phyloP scores from a whole-genome alignment of 2,329 filamentous ascomycete genomes.

The Alternaria angustiovoidea region DNA sequence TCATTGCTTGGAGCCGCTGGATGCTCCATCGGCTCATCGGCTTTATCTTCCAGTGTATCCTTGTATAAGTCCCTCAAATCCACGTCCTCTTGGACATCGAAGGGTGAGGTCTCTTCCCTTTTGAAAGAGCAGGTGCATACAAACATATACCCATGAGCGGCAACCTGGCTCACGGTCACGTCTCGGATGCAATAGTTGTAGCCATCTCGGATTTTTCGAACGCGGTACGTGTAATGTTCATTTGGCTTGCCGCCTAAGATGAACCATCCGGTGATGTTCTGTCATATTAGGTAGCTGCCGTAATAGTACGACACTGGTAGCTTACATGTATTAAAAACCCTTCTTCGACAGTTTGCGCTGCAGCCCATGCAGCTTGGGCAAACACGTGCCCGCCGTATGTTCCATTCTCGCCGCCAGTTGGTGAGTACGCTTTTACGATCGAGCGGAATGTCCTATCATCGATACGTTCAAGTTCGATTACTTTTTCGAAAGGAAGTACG shows the following conservation, averaged over 20 bases:
- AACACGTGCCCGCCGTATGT: constrained; percentile 66
- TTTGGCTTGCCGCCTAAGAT: constrained; percentile 57
- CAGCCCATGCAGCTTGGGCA: constrained; percentile 65
- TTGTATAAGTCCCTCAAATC: constrained; percentile 49
- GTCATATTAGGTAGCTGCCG: neutral
- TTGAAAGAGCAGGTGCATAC: constrained; percentile 64
- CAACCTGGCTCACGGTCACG: constrained; percentile 60
- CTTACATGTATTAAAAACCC: constrained; percentile 62
- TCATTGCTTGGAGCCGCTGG: constrained; percentile 22
- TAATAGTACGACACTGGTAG: neutral
- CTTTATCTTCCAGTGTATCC: constrained; percentile 21
- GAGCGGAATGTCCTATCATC: constrained; percentile 52
- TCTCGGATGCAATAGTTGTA: constrained; percentile 61
- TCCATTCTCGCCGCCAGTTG: constrained; percentile 50
- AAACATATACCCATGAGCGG: constrained; percentile 59
- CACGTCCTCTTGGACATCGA: constrained; percentile 46
- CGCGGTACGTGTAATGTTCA: constrained; percentile 60
- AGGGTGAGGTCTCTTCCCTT: constrained; percentile 48
- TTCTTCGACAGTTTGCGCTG: constrained; percentile 60
- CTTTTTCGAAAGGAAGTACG: constrained; percentile 51
- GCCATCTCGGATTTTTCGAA: constrained; percentile 61
- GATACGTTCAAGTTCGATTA: constrained; percentile 53
- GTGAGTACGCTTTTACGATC: constrained; percentile 53
- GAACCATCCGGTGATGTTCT: constrained; percentile 64
- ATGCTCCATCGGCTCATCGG: constrained; percentile 36